Base-by-base conservation (phyloP, 2,329 filamentous ascomycete species). In the Lachnellula suecica region DNA sequence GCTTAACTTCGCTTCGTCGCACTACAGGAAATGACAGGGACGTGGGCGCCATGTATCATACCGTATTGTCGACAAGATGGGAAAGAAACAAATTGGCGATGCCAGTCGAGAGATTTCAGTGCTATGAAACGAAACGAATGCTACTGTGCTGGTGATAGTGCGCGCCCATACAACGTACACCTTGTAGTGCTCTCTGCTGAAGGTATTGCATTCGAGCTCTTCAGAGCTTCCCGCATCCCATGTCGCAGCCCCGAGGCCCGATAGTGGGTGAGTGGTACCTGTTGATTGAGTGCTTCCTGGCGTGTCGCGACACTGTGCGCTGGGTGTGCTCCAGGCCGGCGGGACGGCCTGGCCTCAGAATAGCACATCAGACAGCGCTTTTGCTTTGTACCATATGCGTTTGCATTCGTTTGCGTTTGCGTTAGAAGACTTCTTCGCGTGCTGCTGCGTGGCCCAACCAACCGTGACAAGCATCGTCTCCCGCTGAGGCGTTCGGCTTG, bases 211-310 rank as follows among this genome's bases (percentile, higher is more conserved):
- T n/a, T n/a, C n/a, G n/a, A n/a, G n/a, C n/a, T n/a, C n/a, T n/a
- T n/a, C n/a, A n/a, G n/a, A n/a, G n/a, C 38, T 25, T 31, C 27
- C 27, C 42, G 24, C 22, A 29, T 8, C 27, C 44, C 44, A 27
- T 53, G 54, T 53, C 54, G 53, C 54, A 51, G 50, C 17, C 44
- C 34, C 31, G 25, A 17, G 20, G 7, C 22, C 29, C 8, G 38
- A 10, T 20, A 15, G 23, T 23, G 45, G 44, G 11, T n/a, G 31
- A 47, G 20, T 47, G 44, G 44, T 40, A 17, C 4, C 34, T 24
- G 44, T 38, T 24, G 8, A 13, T 46, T 35, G 15, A 34, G 25
- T 31, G 24, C 40, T 44, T 25, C 25, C 4, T 1, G 6, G 43
- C 7, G 27, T 22, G 40, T 24, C 13, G 13, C 3, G 23, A 43